Evolutionary conservation across 768 basidiomycete species (phyloP), one percentile per base, ranked within the genome.

Genomic region (Tylopilus cervinicoccineus): DNA sequence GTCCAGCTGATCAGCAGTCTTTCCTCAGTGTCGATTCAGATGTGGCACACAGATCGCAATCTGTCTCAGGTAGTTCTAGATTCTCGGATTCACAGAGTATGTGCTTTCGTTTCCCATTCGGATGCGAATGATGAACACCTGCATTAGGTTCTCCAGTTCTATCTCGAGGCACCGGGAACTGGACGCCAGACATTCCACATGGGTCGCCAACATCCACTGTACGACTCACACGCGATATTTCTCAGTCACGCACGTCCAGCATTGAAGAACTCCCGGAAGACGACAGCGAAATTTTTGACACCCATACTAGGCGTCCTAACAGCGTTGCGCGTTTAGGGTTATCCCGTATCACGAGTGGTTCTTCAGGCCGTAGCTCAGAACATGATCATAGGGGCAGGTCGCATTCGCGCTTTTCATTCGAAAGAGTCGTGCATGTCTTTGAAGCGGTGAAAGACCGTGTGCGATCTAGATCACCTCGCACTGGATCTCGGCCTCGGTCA

Each of bases 341-440:
- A 8, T 55, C 53, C 8, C 55, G 50, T 24, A 36, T 57, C 13
- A n/a, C 43, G 7, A 53, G 55, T 29, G 16, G 45, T 17, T 57
- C 63, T 42, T 46, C 56, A n/a, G 16, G 41, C 26, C 38, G 39
- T n/a, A 57, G 54, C 44, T 38, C 51, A 19, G 53, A 58, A 16
- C 63, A 58, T n/a, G 60, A 54, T 14, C 19, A 32, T 27, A 64
- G 72, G n/a, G 69, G 72, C 16, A 60, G 64, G 52, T 73, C 61
- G 43, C 59, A 59, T 47, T 74, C 78, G 17, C 74, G 77, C 6
- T 83, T 83, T 58, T 79, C 72, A 38, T 64, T 86, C 7, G 70
- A 76, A 12, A 73, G 72, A 7, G 73, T 83, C 24, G 76, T 80
- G 2, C 77, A 71, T 46, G 70, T 68, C 20, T 56, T 82, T 19